These are phyloP conservation scores for Aspergillus hancockii DNA, from an alignment of 495 filamentous ascomycete species.

Conservation along the genomic window DNA sequence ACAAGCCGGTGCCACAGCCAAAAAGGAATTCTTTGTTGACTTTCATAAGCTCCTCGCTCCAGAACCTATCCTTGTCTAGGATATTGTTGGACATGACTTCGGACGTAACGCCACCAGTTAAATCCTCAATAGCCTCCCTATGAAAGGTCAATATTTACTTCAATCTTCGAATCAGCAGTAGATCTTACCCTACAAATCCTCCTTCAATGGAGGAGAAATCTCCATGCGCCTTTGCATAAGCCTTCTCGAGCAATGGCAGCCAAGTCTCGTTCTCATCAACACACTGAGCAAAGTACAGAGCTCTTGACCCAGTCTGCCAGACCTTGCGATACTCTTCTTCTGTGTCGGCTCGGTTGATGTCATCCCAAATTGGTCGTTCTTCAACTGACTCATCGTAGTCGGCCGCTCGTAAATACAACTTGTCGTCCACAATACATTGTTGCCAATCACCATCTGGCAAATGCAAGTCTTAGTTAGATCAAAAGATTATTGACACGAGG, in stretches of 20 bases:
- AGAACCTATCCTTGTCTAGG: conserved; percentile 84
- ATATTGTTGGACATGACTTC: conserved; percentile 80
- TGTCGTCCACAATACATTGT: conserved; percentile 84
- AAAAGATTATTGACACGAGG: background rate
- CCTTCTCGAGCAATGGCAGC: conserved; percentile 92
- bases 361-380: conserved; percentile 70
- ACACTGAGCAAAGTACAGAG: conserved; percentile 86
- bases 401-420: conserved; percentile 77
- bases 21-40: conserved; percentile 90
- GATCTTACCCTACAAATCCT: conserved; percentile 67
- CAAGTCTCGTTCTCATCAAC: conserved; percentile 87
- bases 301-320: conserved; percentile 74
- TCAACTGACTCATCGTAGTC: conserved; percentile 76
- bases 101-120: conserved; percentile 88
- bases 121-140: conserved; percentile 87
- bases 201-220: conserved; percentile 83
- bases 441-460: conserved; percentile 83
- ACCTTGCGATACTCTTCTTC: conserved; percentile 77
- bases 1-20: conserved; percentile 72
- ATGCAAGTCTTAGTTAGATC: conserved; percentile 9
- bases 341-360: conserved; percentile 66
- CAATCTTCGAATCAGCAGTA: background rate
- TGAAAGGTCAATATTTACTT: conserved; percentile 6
- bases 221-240: conserved; percentile 93
- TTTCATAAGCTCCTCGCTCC: conserved; percentile 80